phyloP scores from a whole-genome alignment of 441 rosid genomes.

The Syzygium malaccense region DNA sequence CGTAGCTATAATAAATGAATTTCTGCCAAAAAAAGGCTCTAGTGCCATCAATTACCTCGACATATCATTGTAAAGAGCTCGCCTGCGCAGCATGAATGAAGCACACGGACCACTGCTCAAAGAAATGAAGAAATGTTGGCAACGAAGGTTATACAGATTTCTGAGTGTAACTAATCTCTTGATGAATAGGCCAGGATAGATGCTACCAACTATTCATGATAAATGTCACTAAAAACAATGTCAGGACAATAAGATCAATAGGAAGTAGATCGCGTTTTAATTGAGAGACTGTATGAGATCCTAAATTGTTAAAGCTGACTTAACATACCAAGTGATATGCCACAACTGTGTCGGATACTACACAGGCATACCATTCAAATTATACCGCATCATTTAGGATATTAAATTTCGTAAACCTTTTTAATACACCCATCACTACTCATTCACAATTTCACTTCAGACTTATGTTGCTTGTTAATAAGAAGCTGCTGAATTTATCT shows the following conservation, averaged over 20 bases:
- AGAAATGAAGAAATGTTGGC: not conserved
- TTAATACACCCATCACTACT: not conserved
- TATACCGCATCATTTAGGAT: not conserved
- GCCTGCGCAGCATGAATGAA: conserved; percentile 42
- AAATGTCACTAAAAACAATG: not conserved
- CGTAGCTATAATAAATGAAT: not conserved
- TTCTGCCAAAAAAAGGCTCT: not conserved
- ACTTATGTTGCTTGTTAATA: not conserved
- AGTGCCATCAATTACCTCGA: conserved; percentile 34
- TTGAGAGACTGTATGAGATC: not conserved
- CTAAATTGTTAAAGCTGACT: not conserved
- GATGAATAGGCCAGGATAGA: not conserved
- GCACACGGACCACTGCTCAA: conserved; percentile 36
- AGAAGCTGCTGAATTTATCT: not conserved
- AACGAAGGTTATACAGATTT: not conserved
- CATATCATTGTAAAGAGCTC: conserved; percentile 45
- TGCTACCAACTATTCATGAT: not conserved
- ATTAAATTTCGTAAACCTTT: not conserved
- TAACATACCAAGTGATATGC: not conserved
- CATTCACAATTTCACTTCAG: not conserved
- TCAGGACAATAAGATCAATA: not conserved
- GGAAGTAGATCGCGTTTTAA: not conserved
- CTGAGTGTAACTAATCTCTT: not conserved
- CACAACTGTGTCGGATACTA: not conserved
- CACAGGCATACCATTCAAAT: not conserved